Evolutionary conservation across 768 basidiomycete genomes (phyloP).

Genomic region (Tylopilus cervinicoccineus): DNA sequence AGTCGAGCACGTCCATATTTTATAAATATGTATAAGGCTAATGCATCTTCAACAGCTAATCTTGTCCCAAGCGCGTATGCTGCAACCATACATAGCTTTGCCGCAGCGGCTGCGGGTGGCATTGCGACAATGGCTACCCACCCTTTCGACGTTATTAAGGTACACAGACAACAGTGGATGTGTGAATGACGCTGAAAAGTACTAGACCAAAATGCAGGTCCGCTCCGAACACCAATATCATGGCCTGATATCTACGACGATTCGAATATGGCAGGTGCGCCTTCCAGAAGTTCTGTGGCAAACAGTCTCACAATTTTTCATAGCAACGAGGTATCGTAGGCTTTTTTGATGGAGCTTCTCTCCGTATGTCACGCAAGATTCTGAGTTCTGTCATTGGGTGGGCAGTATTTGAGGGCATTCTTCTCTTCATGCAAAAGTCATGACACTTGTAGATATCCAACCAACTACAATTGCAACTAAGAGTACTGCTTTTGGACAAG

Average conservation of each 20-base stretch:
- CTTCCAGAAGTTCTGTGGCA: background rate
- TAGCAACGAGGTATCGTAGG: constrained; percentile 79
- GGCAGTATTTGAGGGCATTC: constrained; percentile 82
- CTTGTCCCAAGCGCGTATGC: constrained; percentile 43
- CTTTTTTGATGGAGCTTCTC: constrained; percentile 82
- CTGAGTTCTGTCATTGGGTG: constrained; percentile 88
- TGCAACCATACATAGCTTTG: constrained; percentile 52
- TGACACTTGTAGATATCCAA: constrained; percentile 6
- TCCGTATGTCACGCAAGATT: constrained; percentile 83
- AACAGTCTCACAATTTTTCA: background rate
- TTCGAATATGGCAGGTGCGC: constrained; percentile 66
- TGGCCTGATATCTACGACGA: constrained; percentile 59
- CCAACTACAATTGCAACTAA: constrained; percentile 24
- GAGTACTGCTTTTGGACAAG: constrained; percentile 84
- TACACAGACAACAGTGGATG: constrained; percentile 22
- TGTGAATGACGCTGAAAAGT: constrained; percentile 1
- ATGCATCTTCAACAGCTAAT: constrained; percentile 30
- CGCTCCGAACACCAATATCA: constrained; percentile 74
- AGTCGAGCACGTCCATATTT: constrained; percentile 47
- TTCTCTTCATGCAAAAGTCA: constrained; percentile 51
- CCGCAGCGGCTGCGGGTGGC: constrained; percentile 78
- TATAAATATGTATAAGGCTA: constrained; percentile 5
- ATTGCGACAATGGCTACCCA: constrained; percentile 84
- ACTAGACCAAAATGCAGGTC: constrained; percentile 88
- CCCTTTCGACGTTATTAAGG: constrained; percentile 94